These are phyloP conservation scores for Exophiala calicioides DNA, from an alignment of 2,329 filamentous ascomycete genomes.

Conservation along the genomic window DNA sequence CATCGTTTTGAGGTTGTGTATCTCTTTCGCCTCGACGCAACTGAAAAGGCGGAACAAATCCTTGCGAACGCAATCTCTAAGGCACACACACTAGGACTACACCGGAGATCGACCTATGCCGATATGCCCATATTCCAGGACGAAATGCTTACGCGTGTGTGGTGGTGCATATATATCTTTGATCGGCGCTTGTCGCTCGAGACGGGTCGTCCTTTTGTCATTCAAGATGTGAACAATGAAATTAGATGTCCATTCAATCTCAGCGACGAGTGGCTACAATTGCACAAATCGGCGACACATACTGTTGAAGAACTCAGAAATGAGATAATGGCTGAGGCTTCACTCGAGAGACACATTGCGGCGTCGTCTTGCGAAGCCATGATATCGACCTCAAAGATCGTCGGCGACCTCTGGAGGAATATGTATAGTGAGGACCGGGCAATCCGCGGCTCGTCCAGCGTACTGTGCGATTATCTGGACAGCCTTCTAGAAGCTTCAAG, in stretches of 20 bases:
- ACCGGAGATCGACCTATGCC: background rate
- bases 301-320: slow-evolving; percentile 11
- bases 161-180: slow-evolving; percentile 23
- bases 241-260: slow-evolving; percentile 26
- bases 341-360: too few relatives aligned
- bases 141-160: background rate
- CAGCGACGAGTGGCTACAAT: background rate
- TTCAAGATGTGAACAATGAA: slow-evolving; percentile 33
- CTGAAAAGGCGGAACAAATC: background rate
- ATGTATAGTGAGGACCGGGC: slow-evolving; percentile 31
- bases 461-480: background rate
- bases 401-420: slow-evolving; percentile 32
- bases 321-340: too few relatives aligned
- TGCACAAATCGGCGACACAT: background rate
- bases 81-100: background rate
- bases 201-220: slow-evolving; percentile 33
- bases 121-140: background rate
- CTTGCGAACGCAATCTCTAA: background rate
- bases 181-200: slow-evolving; percentile 33
- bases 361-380: slow-evolving; percentile 31
- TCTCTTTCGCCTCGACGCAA: background rate
- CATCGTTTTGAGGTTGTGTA: too few relatives aligned
- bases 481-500: background rate
- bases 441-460: too few relatives aligned
- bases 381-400: slow-evolving; percentile 26